Evolutionary conservation across 2,329 filamentous ascomycete species (phyloP), one percentile per base, ranked within the genome.

Genomic region (Ceratocystis colombiana): DNA sequence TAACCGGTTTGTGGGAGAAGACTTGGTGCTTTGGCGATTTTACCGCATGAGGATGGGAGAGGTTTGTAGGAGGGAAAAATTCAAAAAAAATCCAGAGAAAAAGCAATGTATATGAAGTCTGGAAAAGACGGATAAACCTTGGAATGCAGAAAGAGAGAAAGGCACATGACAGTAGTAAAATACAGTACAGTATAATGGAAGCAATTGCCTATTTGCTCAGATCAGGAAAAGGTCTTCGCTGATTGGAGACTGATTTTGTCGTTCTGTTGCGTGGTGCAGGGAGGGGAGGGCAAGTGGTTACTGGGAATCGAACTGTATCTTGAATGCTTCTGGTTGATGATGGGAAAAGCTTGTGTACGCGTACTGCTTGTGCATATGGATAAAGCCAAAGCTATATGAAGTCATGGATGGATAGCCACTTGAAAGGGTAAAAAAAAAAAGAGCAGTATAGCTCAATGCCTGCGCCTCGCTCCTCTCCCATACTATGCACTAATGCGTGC

Each of bases 401-500:
- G 20, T 48, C 46, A 20, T 53, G 25, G 1, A 17, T 53, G 10
- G 20, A 53, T 15, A 25, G 48, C 48, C 22, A 25, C n/a, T 25
- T n/a, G 22, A 12, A 22, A 20, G n/a, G n/a, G 3, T 22, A 20
- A 20, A 20, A 20, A 50, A 22, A 20, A 20, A 8, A 50, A 50
- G 2, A 10, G n/a, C 15, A 50, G 53, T n/a, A 12, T 17, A 30
- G 17, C 22, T 30, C 55, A 59, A 5, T 15, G 55, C 22, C 55
- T 59, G 55, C 55, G 55, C 55, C 55, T 59, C 55, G 7, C 15
- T n/a, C 28, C 53, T 59, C 6, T 33, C 28, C 10, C n/a, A 37
- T 20, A 41, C 37, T 41, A n/a, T 59, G 55, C 55, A 37, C 55
- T 59, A 59, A 20, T 59, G 55, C 25, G 55, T n/a, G 55, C 15